Base-by-base conservation (phyloP, 2,329 filamentous ascomycete genomes). In the Alternaria gaisen region DNA sequence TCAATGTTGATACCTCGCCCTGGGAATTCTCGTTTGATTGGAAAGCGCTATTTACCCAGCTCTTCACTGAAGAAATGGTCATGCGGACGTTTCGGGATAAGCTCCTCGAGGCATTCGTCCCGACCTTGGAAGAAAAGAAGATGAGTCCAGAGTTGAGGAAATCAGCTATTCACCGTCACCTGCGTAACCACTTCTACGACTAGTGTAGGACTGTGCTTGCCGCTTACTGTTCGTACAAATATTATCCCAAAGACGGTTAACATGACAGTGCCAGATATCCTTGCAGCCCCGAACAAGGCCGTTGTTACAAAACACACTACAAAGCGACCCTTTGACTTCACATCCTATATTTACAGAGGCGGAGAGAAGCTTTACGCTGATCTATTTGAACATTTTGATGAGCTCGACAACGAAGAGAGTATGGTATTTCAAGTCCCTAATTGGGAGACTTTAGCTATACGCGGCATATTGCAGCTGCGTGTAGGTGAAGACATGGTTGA, bases 21-120 rank as follows among this genome's bases (percentile, higher is more conserved):
- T 58, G 50, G 40, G 9, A 46, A 9, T 12, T 65, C 2, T 52
- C n/a, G 3, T 52, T 65, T 38, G 36, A 50, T 9, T 65, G 60
- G 56, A 63, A 50, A 30, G 18, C 8, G 14, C 24, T 56, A 8
- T 65, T 40, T 36, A 55, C 28, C 22, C 16, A 16, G 24, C 30
- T 65, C 1, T 56, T 65, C 28, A 30, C 42, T 0, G 63, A 65
- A 30, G 61, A 58, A 30, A 47, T 58, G 53, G 16, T 16, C 14
- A 14, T 36, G 32, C 32, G 14, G 14, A 14, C 32, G 32, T 16
- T 36, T 14, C 12, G 32, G 12, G 32, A 36, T 8, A 36, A 36
- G 1, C 6, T 36, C 12, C 32, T 36, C 5, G 14, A 36, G 14
- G 32, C 12, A 14, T 16, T 36, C 14, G 14, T 36, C 5, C 32